Evolutionary conservation across 129 eudicot genomes (phyloP).

Genomic region (Glebionis coronaria): DNA sequence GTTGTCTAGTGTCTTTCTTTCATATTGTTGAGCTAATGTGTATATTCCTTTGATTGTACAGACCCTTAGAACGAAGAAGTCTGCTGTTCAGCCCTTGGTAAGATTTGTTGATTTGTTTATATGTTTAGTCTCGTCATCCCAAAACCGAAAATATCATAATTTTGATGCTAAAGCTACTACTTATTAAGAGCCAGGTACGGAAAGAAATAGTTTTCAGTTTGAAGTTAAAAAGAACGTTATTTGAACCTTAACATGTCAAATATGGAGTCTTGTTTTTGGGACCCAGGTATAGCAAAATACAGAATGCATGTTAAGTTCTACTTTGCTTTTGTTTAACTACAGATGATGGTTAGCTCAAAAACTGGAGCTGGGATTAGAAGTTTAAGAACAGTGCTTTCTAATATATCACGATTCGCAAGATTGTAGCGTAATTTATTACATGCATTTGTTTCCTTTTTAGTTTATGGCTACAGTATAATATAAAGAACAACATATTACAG

Average conservation of each 20-base stretch:
- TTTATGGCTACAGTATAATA: neutral
- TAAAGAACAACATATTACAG: neutral
- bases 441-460: conserved; percentile 1
- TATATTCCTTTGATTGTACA: conserved; percentile 35
- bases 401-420: conserved; percentile 61
- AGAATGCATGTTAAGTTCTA: neutral
- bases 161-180: neutral
- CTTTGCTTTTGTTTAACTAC: conserved; percentile 26
- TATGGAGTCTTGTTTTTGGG: neutral
- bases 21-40: neutral
- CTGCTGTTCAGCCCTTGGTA: conserved; percentile 88
- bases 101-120: neutral
- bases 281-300: neutral
- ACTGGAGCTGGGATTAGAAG: conserved; percentile 87
- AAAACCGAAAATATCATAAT: neutral
- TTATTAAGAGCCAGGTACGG: neutral
- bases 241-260: conserved; percentile 2
- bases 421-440: conserved; percentile 29
- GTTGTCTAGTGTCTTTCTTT: neutral
- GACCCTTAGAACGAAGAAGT: conserved; percentile 75
- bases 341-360: conserved; percentile 98
- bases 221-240: neutral
- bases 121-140: neutral
- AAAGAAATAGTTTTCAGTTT: neutral
- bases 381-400: conserved; percentile 74